Conservation (phyloP, 2,329 filamentous ascomycete genomes). For the Aureobasidium sp. region DNA sequence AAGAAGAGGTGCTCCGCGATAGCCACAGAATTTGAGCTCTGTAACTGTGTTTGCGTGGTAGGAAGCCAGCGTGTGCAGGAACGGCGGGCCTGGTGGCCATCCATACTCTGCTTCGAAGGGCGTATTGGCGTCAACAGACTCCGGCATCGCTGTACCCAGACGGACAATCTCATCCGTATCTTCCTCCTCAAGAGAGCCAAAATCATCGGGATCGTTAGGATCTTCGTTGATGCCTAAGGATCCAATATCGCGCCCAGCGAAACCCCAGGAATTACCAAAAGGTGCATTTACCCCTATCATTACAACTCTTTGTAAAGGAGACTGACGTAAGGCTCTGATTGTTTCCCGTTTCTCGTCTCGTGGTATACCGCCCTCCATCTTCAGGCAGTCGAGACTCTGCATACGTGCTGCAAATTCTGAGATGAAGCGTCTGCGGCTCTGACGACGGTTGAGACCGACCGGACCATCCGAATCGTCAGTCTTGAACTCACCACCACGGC, state of each 20-base stretch:
- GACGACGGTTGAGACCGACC: background rate
- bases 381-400: constrained; percentile 36
- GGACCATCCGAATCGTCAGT: constrained; percentile 17
- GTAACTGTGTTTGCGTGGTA: constrained; percentile 34
- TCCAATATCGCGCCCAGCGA: constrained; percentile 28
- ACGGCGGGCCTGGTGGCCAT: constrained; percentile 33
- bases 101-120: constrained; percentile 33
- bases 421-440: constrained; percentile 32
- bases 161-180: constrained; percentile 23
- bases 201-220: constrained; percentile 17
- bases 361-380: constrained; percentile 42
- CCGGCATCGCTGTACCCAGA: constrained; percentile 20
- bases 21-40: constrained; percentile 44
- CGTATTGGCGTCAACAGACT: constrained; percentile 21
- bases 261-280: constrained; percentile 40
- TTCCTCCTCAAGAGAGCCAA: constrained; percentile 26
- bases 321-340: constrained; percentile 35
- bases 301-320: constrained; percentile 38
- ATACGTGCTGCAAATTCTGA: constrained; percentile 36
- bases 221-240: constrained; percentile 22
- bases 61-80: constrained; percentile 37
- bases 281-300: constrained; percentile 39
- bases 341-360: constrained; percentile 42
- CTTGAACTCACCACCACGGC: constrained; percentile 21
- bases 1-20: constrained; percentile 37